Conservation (phyloP, 106 monocot genomes). For the Narthecium ossifragum region DNA sequence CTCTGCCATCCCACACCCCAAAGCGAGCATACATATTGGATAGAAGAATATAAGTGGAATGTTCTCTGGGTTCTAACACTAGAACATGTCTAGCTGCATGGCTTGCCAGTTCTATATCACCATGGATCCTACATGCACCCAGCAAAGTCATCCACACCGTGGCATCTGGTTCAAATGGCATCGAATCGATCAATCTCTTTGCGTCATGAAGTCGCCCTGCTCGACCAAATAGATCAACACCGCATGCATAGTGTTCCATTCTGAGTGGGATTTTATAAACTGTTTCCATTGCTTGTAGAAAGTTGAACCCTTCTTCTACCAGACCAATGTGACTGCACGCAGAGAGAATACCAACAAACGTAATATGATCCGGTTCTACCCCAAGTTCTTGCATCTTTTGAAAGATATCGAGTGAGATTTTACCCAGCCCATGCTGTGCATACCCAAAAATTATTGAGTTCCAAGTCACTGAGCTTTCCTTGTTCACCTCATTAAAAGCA, state of each 20-base stretch:
- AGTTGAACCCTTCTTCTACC: slow-evolving; percentile 39
- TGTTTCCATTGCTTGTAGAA: slow-evolving; percentile 44
- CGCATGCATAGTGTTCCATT: slow-evolving; percentile 94
- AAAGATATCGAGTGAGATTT: slow-evolving; percentile 44
- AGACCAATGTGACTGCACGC: slow-evolving; percentile 80
- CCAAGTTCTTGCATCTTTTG: slow-evolving; percentile 37
- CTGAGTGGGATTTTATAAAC: slow-evolving; percentile 36
- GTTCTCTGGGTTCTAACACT: slow-evolving; percentile 30
- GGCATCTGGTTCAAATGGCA: slow-evolving; percentile 70
- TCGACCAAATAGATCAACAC: slow-evolving; percentile 75
- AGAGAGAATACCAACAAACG: slow-evolving; percentile 69
- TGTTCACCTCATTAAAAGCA: slow-evolving; percentile 41
- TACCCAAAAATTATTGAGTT: slow-evolving; percentile 76
- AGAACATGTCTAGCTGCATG: slow-evolving; percentile 33
- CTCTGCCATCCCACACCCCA: slow-evolving; percentile 56
- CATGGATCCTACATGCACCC: slow-evolving; percentile 67
- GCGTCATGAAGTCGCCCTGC: slow-evolving; percentile 55
- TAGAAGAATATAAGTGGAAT: slow-evolving; percentile 62
- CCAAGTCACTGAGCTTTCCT: slow-evolving; percentile 57
- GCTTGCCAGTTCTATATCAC: slow-evolving; percentile 55
- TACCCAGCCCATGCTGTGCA: slow-evolving; percentile 64
- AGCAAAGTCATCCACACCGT: slow-evolving; percentile 73
- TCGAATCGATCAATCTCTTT: slow-evolving; percentile 39
- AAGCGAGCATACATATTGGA: slow-evolving; percentile 48
- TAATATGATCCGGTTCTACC: slow-evolving; percentile 61